phyloP scores from a whole-genome alignment of 305 asterid genomes.

The Striga hermonthica region DNA sequence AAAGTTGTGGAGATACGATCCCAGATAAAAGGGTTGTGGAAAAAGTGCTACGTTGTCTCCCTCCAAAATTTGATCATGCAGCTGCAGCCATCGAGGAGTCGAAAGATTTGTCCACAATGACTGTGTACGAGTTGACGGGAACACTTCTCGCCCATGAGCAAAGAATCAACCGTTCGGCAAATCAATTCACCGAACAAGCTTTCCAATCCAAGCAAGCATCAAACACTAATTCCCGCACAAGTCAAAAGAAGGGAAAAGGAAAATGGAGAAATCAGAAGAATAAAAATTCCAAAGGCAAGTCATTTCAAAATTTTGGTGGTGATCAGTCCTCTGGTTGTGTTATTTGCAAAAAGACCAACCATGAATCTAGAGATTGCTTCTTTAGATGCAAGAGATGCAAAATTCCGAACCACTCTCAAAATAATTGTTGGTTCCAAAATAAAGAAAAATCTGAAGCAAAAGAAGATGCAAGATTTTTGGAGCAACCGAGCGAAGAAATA shows the following conservation, averaged over 20 bases:
- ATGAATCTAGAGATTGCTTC: too few species aligned
- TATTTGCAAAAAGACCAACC: too few species aligned
- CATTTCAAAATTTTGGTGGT: too few species aligned
- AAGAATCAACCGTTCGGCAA: not conserved
- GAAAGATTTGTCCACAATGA: not conserved
- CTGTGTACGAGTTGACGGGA: not conserved
- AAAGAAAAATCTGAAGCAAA: too few species aligned
- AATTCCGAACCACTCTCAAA: too few species aligned
- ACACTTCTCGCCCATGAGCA: not conserved
- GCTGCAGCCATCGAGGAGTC: not conserved
- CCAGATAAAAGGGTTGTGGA: not conserved
- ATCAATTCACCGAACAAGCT: not conserved
- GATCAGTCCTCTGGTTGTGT: too few species aligned
- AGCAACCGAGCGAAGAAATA: too few species aligned
- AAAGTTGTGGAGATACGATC: constrained; percentile 1
- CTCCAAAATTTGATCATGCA: not conserved
- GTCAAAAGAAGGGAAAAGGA: not conserved
- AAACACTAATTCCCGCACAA: not conserved
- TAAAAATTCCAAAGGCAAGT: too few species aligned
- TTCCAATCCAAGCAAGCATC: not conserved
- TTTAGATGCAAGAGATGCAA: too few species aligned
- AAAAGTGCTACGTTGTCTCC: not conserved
- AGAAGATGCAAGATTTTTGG: too few species aligned
- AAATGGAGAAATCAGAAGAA: not conserved
- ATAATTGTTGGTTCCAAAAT: too few species aligned